Conservation (phyloP, 2,329 filamentous ascomycete species). For the Trichoderma koningiopsis region DNA sequence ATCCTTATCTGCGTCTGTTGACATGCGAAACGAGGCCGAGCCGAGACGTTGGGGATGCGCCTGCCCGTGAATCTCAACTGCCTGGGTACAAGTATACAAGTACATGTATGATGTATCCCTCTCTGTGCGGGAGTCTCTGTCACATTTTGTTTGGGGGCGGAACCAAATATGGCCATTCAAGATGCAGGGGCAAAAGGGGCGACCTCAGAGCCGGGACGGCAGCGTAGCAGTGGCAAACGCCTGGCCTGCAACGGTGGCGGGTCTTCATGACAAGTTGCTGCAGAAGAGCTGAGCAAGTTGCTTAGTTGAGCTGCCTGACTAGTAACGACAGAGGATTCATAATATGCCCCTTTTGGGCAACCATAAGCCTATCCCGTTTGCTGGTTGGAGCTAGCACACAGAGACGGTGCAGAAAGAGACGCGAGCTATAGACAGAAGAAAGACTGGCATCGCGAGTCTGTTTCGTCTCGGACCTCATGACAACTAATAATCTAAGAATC, state of each 20-base stretch:
- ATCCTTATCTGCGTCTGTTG: conserved; percentile 8
- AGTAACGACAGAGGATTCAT: neutral
- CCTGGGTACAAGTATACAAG: neutral
- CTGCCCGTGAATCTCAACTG: neutral
- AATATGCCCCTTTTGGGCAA: conserved; percentile 18
- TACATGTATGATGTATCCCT: neutral
- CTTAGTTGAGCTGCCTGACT: neutral
- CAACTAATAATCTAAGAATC: neutral
- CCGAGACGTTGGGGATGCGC: neutral
- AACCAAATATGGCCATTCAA: neutral
- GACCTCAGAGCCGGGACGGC: conserved; percentile 1
- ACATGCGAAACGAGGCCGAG: neutral
- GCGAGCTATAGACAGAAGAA: neutral
- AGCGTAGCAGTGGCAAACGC: conserved; percentile 1
- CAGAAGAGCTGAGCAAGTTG: neutral
- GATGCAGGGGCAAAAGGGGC: conserved; percentile 7
- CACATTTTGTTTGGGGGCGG: neutral
- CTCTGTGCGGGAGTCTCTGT: neutral
- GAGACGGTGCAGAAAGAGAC: neutral
- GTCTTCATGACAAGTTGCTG: neutral
- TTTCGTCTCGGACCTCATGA: neutral
- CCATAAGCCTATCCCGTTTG: neutral
- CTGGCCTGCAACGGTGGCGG: neutral
- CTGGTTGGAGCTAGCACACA: neutral
- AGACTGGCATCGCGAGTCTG: neutral